Conservation (phyloP, 2,329 filamentous ascomycete species). For the Pseudogymnoascus sp. region DNA sequence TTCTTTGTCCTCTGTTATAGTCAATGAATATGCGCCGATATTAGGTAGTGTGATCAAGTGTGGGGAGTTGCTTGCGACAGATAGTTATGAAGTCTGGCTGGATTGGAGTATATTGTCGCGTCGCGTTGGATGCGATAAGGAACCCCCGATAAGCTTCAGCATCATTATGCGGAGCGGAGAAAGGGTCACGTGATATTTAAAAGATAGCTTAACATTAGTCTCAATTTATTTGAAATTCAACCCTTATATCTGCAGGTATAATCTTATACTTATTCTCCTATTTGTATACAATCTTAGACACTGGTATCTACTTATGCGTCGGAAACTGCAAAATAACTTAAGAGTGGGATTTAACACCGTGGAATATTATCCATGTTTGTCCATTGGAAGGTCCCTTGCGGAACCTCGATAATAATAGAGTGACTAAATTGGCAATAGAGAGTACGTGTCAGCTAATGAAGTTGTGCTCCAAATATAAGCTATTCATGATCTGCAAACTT, state of each 20-base stretch:
- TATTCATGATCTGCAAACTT: background rate
- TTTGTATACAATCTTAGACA: background rate
- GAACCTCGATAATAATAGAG: background rate
- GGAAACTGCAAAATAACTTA: background rate
- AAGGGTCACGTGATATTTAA: background rate
- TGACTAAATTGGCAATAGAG: background rate
- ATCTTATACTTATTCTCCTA: background rate
- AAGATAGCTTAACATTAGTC: too few species aligned
- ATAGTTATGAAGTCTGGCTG: background rate
- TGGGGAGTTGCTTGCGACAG: background rate
- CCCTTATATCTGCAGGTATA: background rate
- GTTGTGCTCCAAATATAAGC: background rate
- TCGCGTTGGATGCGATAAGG: background rate
- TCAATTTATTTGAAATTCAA: background rate
- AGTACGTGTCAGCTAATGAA: background rate
- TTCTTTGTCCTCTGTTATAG: background rate
- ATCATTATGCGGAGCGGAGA: background rate
- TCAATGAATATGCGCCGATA: background rate
- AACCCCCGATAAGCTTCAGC: background rate
- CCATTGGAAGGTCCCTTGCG: background rate
- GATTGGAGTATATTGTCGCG: constrained; percentile 5
- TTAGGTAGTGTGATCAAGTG: background rate
- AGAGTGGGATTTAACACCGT: background rate
- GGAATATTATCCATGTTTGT: background rate
- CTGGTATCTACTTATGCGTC: background rate